phyloP scores from a whole-genome alignment of 768 basidiomycete genomes.

The Pisolithus orientalis region DNA sequence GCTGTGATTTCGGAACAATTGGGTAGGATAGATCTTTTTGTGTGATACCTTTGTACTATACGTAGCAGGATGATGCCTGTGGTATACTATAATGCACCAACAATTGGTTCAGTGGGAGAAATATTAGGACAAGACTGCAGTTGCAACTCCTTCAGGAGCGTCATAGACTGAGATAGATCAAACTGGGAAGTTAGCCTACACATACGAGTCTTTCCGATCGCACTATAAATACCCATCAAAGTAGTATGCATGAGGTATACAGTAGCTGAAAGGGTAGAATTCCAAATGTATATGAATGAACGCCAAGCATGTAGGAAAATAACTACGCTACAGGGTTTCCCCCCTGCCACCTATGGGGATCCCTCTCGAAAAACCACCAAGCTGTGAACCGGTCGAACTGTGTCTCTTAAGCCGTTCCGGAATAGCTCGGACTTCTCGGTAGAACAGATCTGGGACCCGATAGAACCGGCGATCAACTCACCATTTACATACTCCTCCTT shows the following conservation, averaged over 20 bases:
- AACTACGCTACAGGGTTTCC: neutral
- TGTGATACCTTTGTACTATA: conserved; percentile 1
- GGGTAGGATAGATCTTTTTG: conserved; percentile 14
- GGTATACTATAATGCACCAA: too few species aligned
- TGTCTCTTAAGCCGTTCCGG: conserved; percentile 27
- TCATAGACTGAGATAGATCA: too few species aligned
- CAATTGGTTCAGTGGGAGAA: too few species aligned
- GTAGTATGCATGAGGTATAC: too few species aligned
- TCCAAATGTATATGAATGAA: too few species aligned
- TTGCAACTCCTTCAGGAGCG: too few species aligned
- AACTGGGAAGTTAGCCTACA: too few species aligned
- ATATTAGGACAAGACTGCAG: too few species aligned
- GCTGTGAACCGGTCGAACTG: conserved; percentile 25
- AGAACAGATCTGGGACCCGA: conserved; percentile 25
- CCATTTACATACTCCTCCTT: conserved; percentile 19
- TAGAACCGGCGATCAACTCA: conserved; percentile 24
- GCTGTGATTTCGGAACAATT: conserved; percentile 29
- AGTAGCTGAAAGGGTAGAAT: too few species aligned
- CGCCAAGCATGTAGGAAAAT: too few species aligned
- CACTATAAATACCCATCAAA: too few species aligned
- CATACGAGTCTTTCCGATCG: too few species aligned
- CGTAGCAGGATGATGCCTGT: neutral
- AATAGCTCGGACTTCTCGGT: conserved; percentile 25
- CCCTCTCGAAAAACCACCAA: conserved; percentile 25
- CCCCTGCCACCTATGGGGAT: neutral